phyloP scores from a whole-genome alignment of 768 basidiomycete species.

The Kwoniella shandongensis region DNA sequence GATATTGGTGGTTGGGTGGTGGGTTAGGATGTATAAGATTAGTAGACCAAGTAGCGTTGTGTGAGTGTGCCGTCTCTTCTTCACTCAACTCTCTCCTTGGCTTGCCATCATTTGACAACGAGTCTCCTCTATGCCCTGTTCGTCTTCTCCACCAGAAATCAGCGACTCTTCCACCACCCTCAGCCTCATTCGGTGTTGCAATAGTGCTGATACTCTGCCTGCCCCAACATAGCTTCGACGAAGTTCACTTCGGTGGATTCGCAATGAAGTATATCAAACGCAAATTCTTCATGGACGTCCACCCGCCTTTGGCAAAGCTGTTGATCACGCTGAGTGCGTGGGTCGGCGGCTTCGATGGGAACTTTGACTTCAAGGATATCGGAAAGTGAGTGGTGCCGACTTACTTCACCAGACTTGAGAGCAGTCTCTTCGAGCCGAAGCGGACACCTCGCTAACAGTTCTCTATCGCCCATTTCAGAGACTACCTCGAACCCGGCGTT shows the following conservation, averaged over 20 bases:
- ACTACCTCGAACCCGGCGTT: conserved; percentile 68
- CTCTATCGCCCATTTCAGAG: too few species aligned
- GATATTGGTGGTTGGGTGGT: conserved; percentile 62
- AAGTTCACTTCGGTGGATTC: conserved; percentile 98
- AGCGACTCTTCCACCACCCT: too few species aligned
- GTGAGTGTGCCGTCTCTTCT: conserved; percentile 58
- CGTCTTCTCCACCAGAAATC: too few species aligned
- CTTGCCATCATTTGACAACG: too few species aligned
- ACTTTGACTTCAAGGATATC: conserved; percentile 97
- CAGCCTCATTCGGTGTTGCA: too few species aligned
- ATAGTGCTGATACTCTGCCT: too few species aligned
- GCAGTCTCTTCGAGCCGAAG: too few species aligned
- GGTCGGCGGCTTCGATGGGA: conserved; percentile 81
- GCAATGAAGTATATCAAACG: conserved; percentile 87
- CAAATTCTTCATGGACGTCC: conserved; percentile 76
- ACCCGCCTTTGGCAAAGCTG: conserved; percentile 93
- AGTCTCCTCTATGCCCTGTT: too few species aligned
- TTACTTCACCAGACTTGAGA: too few species aligned
- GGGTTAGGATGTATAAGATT: conserved; percentile 82
- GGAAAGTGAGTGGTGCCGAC: conserved; percentile 66
- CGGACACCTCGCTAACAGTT: too few species aligned
- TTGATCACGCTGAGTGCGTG: conserved; percentile 89
- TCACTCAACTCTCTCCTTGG: too few species aligned
- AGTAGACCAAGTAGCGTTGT: conserved; percentile 88
- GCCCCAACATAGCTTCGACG: conserved; percentile 72